phyloP scores from a whole-genome alignment of 352 stramenopile genomes.

The Globisporangium spiculum region DNA sequence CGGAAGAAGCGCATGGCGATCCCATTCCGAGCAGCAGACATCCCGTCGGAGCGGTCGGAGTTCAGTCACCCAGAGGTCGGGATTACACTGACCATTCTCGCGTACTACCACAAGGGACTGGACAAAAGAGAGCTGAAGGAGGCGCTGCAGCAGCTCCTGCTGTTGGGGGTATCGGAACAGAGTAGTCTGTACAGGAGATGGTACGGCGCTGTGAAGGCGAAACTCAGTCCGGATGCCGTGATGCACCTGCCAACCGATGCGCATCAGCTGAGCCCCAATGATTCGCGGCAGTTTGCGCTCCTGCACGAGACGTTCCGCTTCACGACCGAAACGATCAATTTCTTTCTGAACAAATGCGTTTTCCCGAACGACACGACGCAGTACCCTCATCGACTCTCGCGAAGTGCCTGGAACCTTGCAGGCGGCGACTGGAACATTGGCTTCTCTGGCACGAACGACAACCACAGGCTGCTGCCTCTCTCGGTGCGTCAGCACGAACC shows the following conservation, averaged over 20 bases:
- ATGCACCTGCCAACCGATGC: slow-evolving; percentile 44
- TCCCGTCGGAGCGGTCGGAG: slow-evolving; percentile 77
- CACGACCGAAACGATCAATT: slow-evolving; percentile 80
- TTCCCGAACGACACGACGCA: slow-evolving; percentile 82
- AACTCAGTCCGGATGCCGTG: slow-evolving; percentile 17
- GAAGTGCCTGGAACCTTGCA: too few relatives aligned
- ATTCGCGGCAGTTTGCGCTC: slow-evolving; percentile 56
- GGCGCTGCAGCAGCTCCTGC: slow-evolving; percentile 55
- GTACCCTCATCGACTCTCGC: too few relatives aligned
- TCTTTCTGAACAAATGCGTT: slow-evolving; percentile 81
- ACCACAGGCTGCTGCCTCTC: too few relatives aligned
- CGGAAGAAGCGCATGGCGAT: slow-evolving; percentile 78
- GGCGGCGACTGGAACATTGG: too few relatives aligned
- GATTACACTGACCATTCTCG: slow-evolving; percentile 77
- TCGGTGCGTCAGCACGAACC: too few relatives aligned
- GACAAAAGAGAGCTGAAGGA: slow-evolving; percentile 40
- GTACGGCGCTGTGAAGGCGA: slow-evolving; percentile 39
- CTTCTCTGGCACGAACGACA: too few relatives aligned
- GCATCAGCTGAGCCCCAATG: slow-evolving; percentile 71
- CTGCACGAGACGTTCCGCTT: slow-evolving; percentile 50
- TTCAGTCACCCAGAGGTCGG: slow-evolving; percentile 88
- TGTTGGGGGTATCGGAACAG: slow-evolving; percentile 63
- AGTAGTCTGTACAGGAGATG: slow-evolving; percentile 64
- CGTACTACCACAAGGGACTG: slow-evolving; percentile 85
- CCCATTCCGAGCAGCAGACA: slow-evolving; percentile 82